Conservation (phyloP, 2,329 filamentous ascomycete species). For the Waltergamsia citrina region DNA sequence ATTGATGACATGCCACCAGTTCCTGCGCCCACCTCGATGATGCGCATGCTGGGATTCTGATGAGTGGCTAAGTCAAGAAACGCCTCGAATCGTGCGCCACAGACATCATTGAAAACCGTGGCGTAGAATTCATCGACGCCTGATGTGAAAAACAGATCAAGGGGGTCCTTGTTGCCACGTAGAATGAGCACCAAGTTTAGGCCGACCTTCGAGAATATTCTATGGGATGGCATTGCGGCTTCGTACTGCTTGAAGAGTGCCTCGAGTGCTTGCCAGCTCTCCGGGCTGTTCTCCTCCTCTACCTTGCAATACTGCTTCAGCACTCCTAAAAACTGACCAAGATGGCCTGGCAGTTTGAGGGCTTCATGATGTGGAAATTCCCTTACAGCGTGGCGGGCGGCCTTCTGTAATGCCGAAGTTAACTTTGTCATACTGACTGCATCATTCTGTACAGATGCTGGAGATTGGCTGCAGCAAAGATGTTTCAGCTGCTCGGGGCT, state of each 20-base stretch:
- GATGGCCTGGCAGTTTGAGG: conserved; percentile 6
- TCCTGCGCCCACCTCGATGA: conserved; percentile 30
- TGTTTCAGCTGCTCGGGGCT: background rate
- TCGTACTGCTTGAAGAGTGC: conserved; percentile 14
- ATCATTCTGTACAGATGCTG: too few relatives aligned
- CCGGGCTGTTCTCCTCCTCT: conserved; percentile 7
- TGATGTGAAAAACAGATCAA: conserved; percentile 24
- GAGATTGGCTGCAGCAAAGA: conserved; percentile 8
- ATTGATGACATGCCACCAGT: conserved; percentile 23
- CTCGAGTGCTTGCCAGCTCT: conserved; percentile 11
- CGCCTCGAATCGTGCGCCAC: conserved; percentile 5
- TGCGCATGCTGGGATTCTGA: conserved; percentile 20
- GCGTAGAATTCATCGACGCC: conserved; percentile 22
- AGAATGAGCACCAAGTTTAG: conserved; percentile 20
- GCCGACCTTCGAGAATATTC: conserved; percentile 16
- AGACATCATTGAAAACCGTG: conserved; percentile 16
- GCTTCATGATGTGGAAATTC: conserved; percentile 8
- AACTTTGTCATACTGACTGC: too few relatives aligned
- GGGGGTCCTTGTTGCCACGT: conserved; percentile 19
- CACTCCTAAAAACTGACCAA: conserved; percentile 18
- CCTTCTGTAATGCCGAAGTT: conserved; percentile 2
- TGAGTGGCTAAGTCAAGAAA: conserved; percentile 12
- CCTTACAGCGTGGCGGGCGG: too few relatives aligned
- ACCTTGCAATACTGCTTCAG: conserved; percentile 19
- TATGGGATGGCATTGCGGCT: conserved; percentile 16